A percentile compares a stretch with the other conserved stretches of the same genome.
Evolutionary conservation across 768 basidiomycete species (phyloP).

Genomic region (Sarcomyxa edulis): DNA sequence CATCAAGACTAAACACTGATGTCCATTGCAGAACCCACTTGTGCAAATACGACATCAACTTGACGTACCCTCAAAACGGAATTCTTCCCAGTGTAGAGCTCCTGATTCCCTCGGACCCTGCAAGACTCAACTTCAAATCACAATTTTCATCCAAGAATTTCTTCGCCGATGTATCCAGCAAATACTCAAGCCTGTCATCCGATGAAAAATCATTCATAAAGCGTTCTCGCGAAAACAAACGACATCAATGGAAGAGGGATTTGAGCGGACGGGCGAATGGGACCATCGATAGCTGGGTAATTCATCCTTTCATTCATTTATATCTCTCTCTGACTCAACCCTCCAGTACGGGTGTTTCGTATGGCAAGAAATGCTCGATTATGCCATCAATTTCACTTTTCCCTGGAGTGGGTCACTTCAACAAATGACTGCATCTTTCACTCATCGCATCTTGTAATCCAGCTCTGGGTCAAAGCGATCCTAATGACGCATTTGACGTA

Average conservation of each 20-base stretch:
- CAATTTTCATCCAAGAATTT: constrained; percentile 12
- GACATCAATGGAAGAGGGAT: constrained; percentile 40
- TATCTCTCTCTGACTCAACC: no score
- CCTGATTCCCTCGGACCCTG: constrained; percentile 1
- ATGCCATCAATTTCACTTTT: constrained; percentile 65
- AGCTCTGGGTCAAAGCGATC: not conserved
- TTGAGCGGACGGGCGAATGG: constrained; percentile 45
- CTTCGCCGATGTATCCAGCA: not conserved
- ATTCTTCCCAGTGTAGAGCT: constrained; percentile 20
- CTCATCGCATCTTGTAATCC: not conserved
- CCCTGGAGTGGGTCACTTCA: constrained; percentile 39
- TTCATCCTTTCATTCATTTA: no score
- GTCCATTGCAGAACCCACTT: constrained; percentile 26
- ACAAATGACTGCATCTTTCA: not conserved
- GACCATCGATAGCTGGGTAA: constrained; percentile 39
- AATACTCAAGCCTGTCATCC: not conserved
- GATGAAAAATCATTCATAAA: not conserved
- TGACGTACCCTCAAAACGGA: constrained; percentile 42
- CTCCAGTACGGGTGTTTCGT: constrained; percentile 58
- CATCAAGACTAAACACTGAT: not conserved
- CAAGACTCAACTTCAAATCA: no score
- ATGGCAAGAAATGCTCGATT: constrained; percentile 62
- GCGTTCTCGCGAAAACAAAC: not conserved
- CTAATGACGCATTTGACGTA: constrained; percentile 23
- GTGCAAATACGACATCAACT: constrained; percentile 42